These are phyloP conservation scores for Tetrahymena thermophila DNA, from an alignment of 73 alveolate species.

Conservation along the genomic window DNA sequence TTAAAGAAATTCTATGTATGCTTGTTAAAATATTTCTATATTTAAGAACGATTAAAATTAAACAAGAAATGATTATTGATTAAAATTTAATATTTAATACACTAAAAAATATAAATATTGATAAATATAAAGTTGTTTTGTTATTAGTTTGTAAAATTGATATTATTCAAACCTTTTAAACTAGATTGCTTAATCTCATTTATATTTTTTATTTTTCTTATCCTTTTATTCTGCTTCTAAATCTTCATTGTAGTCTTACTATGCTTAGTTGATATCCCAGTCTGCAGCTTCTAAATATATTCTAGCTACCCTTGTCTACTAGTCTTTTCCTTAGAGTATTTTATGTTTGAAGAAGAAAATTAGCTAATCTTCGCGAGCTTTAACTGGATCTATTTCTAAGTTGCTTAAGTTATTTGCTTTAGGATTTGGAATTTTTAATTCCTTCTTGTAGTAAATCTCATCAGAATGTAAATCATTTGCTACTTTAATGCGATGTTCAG, in stretches of 20 bases:
- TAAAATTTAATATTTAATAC: too few species aligned
- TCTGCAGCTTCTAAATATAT: background rate
- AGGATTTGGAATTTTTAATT: background rate
- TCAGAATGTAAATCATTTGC: background rate
- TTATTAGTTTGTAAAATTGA: background rate
- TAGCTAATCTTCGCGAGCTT: background rate
- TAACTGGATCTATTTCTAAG: background rate
- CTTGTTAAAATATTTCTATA: too few species aligned
- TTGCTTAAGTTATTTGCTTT: background rate
- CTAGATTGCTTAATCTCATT: background rate
- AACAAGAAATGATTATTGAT: too few species aligned
- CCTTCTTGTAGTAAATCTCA: background rate
- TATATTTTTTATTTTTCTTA: background rate
- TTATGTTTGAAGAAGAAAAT: background rate
- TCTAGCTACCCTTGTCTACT: background rate
- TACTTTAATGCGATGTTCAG: background rate
- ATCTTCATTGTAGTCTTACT: background rate
- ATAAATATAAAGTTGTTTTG: background rate
- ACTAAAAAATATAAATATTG: too few species aligned
- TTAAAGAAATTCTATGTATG: too few species aligned
- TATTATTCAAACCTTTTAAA: background rate
- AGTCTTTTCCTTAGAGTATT: background rate
- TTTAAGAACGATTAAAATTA: too few species aligned
- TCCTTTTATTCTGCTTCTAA: background rate
- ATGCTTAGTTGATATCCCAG: background rate